A percentile compares a stretch with the other conserved stretches of the same genome.
These are phyloP conservation scores for Candida andamanensis DNA, from an alignment of 805 yeast genomes.

Conservation along the genomic window DNA sequence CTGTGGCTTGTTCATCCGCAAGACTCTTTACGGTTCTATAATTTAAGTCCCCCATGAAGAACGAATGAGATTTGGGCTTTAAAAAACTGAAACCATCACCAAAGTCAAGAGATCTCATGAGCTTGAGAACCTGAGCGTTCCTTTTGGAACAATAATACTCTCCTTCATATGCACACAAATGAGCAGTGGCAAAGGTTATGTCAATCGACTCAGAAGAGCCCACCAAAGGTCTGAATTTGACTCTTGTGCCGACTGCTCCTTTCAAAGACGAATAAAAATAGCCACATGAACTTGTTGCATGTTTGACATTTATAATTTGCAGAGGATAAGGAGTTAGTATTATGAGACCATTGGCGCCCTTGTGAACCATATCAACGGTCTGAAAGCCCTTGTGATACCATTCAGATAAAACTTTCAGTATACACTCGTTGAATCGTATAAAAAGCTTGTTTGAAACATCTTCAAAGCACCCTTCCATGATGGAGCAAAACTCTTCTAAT, in stretches of 20 bases:
- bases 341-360: conserved; percentile 57
- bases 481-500: conserved; percentile 58
- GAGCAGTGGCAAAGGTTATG: conserved; percentile 64
- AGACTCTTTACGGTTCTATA: conserved; percentile 49
- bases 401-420: conserved; percentile 29
- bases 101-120: conserved; percentile 53
- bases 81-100: conserved; percentile 51
- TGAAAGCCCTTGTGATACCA: conserved; percentile 35
- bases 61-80: conserved; percentile 52
- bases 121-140: conserved; percentile 44
- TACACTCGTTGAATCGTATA: conserved; percentile 26
- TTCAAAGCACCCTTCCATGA: conserved; percentile 49
- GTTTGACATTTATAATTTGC: conserved; percentile 21
- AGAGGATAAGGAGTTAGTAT: conserved; percentile 41
- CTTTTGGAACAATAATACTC: conserved; percentile 40
- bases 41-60: conserved; percentile 82
- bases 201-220: conserved; percentile 21
- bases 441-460: conserved; percentile 32
- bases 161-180: conserved; percentile 79
- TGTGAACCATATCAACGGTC: conserved; percentile 37
- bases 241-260: conserved; percentile 65
- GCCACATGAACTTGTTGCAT: conserved; percentile 49
- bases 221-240: conserved; percentile 27
- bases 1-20: conserved; percentile 4
- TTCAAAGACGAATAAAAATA: conserved; percentile 57